These are phyloP conservation scores for Spiraea crenata DNA, from an alignment of 331 rosid species.

Conservation along the genomic window DNA sequence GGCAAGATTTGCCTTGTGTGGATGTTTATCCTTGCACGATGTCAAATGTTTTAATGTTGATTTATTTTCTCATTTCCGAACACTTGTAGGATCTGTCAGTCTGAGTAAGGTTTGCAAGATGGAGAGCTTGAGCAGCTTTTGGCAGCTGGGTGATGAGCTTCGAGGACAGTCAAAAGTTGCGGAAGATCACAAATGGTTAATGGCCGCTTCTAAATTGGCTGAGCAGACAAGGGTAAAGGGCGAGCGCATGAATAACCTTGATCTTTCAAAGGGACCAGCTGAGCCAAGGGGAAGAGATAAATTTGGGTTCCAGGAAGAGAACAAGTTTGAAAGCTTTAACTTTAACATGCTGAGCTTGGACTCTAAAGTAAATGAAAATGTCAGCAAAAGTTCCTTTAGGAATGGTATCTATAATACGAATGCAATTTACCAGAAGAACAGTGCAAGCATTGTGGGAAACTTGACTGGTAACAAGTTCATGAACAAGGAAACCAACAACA, in stretches of 20 bases:
- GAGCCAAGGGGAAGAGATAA: conserved; percentile 80
- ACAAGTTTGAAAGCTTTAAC: conserved; percentile 78
- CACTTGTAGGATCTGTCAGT: conserved; percentile 18
- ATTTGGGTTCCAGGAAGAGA: conserved; percentile 87
- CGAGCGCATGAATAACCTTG: conserved; percentile 90
- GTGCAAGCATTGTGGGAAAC: conserved; percentile 47
- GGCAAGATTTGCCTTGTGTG: not conserved
- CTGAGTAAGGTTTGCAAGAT: conserved; percentile 46
- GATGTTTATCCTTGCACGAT: no score
- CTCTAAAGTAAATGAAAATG: conserved; percentile 54
- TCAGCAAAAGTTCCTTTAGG: conserved; percentile 61
- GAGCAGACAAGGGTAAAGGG: conserved; percentile 92
- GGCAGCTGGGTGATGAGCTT: conserved; percentile 97
- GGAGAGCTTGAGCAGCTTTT: conserved; percentile 82
- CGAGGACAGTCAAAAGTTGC: conserved; percentile 91
- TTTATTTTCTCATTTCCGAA: not conserved
- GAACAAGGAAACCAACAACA: conserved; percentile 60
- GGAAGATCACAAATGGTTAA: conserved; percentile 91
- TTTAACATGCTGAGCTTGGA: conserved; percentile 80
- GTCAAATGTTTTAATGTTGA: no score
- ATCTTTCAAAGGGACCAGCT: conserved; percentile 68
- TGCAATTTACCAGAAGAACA: conserved; percentile 75
- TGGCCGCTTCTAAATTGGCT: conserved; percentile 94
- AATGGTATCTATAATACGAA: conserved; percentile 65
- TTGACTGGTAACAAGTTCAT: conserved; percentile 59